Conservation (phyloP, 805 yeast species). For the Wickerhamiella spandovensis region DNA sequence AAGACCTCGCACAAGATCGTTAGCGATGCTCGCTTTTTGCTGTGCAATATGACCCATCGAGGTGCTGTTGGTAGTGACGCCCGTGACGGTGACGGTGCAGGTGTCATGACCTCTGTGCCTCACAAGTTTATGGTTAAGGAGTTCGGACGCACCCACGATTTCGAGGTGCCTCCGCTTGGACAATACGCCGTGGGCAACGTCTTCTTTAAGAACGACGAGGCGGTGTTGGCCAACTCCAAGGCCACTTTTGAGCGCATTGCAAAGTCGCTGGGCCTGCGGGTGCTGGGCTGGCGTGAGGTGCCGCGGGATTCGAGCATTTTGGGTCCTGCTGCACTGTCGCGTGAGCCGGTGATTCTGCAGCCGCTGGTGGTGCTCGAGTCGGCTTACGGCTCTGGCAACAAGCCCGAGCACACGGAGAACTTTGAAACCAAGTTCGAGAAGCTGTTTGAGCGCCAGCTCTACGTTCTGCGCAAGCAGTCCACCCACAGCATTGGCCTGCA, state of each 20-base stretch:
- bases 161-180: slow-evolving; percentile 61
- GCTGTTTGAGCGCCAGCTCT: slow-evolving; percentile 70
- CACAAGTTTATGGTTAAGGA: slow-evolving; percentile 79
- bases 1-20: slow-evolving; percentile 78
- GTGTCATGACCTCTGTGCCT: slow-evolving; percentile 85
- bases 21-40: slow-evolving; percentile 69
- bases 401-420: slow-evolving; percentile 19
- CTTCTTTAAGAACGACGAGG: slow-evolving; percentile 76
- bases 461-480: slow-evolving; percentile 76
- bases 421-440: slow-evolving; percentile 44
- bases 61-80: slow-evolving; percentile 97
- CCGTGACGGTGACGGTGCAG: slow-evolving; percentile 98
- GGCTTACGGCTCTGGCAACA: slow-evolving; percentile 30
- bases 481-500: slow-evolving; percentile 85
- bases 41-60: slow-evolving; percentile 97
- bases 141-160: slow-evolving; percentile 54
- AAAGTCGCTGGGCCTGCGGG: slow-evolving; percentile 55
- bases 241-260: slow-evolving; percentile 76
- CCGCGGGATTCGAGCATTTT: slow-evolving; percentile 89
- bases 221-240: slow-evolving; percentile 55
- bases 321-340: slow-evolving; percentile 86
- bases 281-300: slow-evolving; percentile 88
- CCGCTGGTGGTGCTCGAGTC: slow-evolving; percentile 72
- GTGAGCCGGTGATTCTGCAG: slow-evolving; percentile 85
- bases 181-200: slow-evolving; percentile 93